These are phyloP conservation scores for Kluyveromyces marxianus DNA, from an alignment of 1,139 yeast species.

Conservation along the genomic window DNA sequence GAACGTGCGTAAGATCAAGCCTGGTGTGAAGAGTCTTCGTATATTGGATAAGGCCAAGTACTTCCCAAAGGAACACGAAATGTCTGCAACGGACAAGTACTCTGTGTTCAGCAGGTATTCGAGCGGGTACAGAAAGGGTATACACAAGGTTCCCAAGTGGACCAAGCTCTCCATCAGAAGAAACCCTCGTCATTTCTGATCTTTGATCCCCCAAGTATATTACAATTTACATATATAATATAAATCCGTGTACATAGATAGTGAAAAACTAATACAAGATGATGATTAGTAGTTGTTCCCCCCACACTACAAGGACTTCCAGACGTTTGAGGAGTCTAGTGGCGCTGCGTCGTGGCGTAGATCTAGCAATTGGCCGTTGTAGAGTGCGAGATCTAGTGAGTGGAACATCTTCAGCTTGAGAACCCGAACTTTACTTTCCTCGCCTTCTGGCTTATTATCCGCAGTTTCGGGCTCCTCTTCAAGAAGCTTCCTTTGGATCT, in stretches of 20 bases:
- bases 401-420: slow-evolving; percentile 26
- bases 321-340: background rate
- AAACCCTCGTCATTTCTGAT: slow-evolving; percentile 69
- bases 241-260: background rate
- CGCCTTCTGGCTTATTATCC: slow-evolving; percentile 11
- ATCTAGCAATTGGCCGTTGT: slow-evolving; percentile 14
- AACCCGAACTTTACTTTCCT: slow-evolving; percentile 18
- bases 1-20: slow-evolving; percentile 33
- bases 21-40: slow-evolving; percentile 31
- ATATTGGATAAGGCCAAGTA: slow-evolving; percentile 28
- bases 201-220: background rate
- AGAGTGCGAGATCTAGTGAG: slow-evolving; percentile 25
- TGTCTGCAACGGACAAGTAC: slow-evolving; percentile 78
- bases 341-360: slow-evolving; percentile 15
- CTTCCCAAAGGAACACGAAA: slow-evolving; percentile 73
- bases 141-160: slow-evolving; percentile 85
- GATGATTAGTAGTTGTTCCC: background rate
- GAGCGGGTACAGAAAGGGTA: slow-evolving; percentile 77
- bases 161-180: slow-evolving; percentile 76
- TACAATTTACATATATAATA: background rate
- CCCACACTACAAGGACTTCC: background rate
- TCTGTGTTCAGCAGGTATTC: slow-evolving; percentile 73
- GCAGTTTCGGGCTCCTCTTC: background rate
- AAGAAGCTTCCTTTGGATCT: slow-evolving; percentile 2
- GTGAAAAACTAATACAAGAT: background rate